Base-by-base conservation (phyloP, 2,329 filamentous ascomycete species). In the Chaetomiaceae sp. region DNA sequence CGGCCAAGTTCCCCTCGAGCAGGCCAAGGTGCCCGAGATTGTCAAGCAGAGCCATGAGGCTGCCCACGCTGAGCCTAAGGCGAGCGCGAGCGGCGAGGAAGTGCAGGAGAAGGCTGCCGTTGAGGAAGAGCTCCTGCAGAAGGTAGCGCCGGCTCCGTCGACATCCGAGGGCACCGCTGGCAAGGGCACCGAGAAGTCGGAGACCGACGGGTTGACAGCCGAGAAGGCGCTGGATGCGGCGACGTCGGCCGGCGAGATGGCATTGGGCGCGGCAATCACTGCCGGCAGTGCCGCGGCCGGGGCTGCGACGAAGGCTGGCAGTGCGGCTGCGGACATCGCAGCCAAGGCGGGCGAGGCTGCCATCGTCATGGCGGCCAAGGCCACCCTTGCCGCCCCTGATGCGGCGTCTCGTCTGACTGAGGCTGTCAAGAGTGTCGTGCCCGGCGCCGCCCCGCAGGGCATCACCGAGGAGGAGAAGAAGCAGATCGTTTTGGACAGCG, bases 31-130 rank as follows among this genome's bases (percentile, higher is more conserved):
- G 11, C 82, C 83, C 24, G 74, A 78, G 51, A 65, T 84, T 33
- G 85, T 89, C 42, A 82, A 78, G 60, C 78, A 88, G 59, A 87
- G 83, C 67, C 84, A 89, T 60, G 71, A 81, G 55, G 76, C 81
- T 61, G 83, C 84, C 17, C 66, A 77, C 43, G 70, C 73, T 35
- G 68, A 72, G 6, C 78, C 84, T n/a, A 85, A 88, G 62, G 84
- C 86, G 10, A 82, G 81, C 55, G 82, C 75, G 30, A 72, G 80
- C 48, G 68, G 78, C 24, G 71, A 76, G 34, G 83, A 84, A 58
- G 83, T 89, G 7, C 65, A 73, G 55, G 84, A 86, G 58, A 89
- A 89, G 76, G 78, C 76, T 48, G 72, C 75, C 48, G 73, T 88
- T 4, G 85, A 89, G 69, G 70, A 79, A 33, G 84, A 88, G 68